Base-by-base conservation (phyloP, 108 stramenopile genomes). In the Cyclotella choctawhatcheeana region DNA sequence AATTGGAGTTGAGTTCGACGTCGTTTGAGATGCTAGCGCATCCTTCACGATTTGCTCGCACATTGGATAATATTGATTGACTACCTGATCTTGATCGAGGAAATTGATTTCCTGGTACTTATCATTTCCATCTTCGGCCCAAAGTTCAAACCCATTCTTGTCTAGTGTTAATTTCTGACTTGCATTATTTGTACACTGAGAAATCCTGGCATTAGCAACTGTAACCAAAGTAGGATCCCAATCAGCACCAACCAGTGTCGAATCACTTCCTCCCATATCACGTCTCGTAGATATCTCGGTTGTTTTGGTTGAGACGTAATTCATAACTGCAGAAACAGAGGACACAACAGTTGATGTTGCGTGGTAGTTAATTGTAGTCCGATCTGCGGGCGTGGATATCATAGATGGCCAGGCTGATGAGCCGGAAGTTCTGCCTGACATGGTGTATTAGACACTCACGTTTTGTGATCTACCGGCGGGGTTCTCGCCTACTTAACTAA, bases 261-360 rank as follows among this genome's bases (percentile, higher is more conserved):
- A 35, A 71, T 88, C 85, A 7, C 54, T 58, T 21, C 88, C 85
- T 4, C 70, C 53, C 35, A 53, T 44, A 62, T 81, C 72, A 21
- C 85, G 76, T 20, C 81, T 43, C 13, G 72, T 74, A 44, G 60
- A 65, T 25, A 86, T 71, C 3, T 54, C 61, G 6, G 47, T 77
- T 13, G 83, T 84, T 33, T 79, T 66, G 32, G 66, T n/a, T n/a
- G 81, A 71, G 0, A 87, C 82, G 60, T 84, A 87, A 21, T 82
- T 79, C 79, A 88, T 84, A 4, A 71, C 66, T n/a, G 76, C 79
- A 2, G 55, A 31, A 25, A 79, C 54, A 51, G 53, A 56, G 7
- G 22, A 14, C 29, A 47, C 44, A 21, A 1, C 1, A 30, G 44
- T 18, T n/a, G n/a, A n/a, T n/a, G n/a, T n/a, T n/a, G n/a, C n/a